A percentile compares a stretch with the other conserved stretches of the same genome.
Evolutionary conservation across 1,284 basidiomycete species (phyloP).

Genomic region (Cutaneotrichosporon cavernicola): DNA sequence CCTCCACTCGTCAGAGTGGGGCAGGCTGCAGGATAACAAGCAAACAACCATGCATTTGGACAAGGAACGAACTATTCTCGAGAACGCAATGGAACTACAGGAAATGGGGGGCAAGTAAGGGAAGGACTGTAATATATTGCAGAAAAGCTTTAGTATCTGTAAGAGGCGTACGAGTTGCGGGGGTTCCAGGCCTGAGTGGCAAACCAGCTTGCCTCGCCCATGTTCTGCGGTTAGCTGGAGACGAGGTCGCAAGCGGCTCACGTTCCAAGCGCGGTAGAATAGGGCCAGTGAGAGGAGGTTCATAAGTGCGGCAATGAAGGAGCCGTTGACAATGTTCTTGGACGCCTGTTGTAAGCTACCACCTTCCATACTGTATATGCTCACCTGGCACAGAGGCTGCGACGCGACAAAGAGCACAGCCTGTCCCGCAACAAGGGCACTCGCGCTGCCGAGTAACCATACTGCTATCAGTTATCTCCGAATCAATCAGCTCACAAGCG

Average conservation of each 20-base stretch:
- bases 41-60: not conserved
- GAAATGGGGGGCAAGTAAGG: too few relatives aligned
- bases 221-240: conserved; percentile 27
- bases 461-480: conserved; percentile 3
- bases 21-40: not conserved
- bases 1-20: not conserved
- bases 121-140: not conserved
- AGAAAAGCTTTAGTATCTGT: not conserved
- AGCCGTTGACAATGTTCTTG: conserved; percentile 68
- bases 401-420: conserved; percentile 73
- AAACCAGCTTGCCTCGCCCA: conserved; percentile 46
- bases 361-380: conserved; percentile 27
- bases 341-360: conserved; percentile 57
- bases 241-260: conserved; percentile 50
- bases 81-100: too few relatives aligned
- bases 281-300: conserved; percentile 65
- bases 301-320: conserved; percentile 69
- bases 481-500: conserved; percentile 42
- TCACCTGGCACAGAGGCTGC: conserved; percentile 70
- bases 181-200: not conserved
- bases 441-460: conserved; percentile 39
- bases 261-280: conserved; percentile 76
- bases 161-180: conserved; percentile 21
- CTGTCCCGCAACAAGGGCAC: conserved; percentile 71
- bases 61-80: not conserved